Evolutionary conservation across 2,329 filamentous ascomycete genomes (phyloP).

Genomic region (Fusarium musae): DNA sequence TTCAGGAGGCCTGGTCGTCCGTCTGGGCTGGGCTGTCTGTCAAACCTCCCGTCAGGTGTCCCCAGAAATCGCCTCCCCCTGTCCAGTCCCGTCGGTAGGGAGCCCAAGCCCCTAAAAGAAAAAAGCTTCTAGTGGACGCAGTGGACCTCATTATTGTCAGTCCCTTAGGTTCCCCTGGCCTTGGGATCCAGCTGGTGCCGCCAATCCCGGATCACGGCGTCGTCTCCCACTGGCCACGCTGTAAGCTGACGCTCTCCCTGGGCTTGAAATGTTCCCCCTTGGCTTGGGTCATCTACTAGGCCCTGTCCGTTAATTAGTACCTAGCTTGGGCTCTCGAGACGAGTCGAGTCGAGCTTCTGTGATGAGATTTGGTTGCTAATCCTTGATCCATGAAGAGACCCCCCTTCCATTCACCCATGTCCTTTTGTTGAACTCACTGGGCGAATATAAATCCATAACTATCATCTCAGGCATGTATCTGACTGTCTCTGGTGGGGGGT

Average conservation of each 20-base stretch:
- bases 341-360: constrained; percentile 17
- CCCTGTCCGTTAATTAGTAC: neutral
- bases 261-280: constrained; percentile 21
- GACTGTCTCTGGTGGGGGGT: constrained; percentile 21
- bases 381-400: constrained; percentile 29
- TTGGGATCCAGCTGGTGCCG: constrained; percentile 24
- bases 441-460: neutral
- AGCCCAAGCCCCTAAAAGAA: constrained; percentile 32
- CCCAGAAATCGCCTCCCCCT: constrained; percentile 27
- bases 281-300: constrained; percentile 3
- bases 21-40: neutral
- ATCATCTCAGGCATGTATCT: constrained; percentile 1
- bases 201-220: constrained; percentile 39
- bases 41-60: neutral
- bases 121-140: constrained; percentile 37
- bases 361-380: constrained; percentile 23
- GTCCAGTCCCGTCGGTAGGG: constrained; percentile 6
- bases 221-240: constrained; percentile 41
- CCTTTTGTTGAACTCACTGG: neutral
- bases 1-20: constrained; percentile 13
- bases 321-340: neutral
- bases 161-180: constrained; percentile 4
- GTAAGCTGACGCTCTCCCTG: constrained; percentile 27
- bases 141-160: constrained; percentile 24
- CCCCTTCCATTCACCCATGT: neutral